Percentiles rank a stretch among this genome's conserved stretches.
Evolutionary conservation across 306 rosid species (phyloP).

Genomic region (Acacia confusa): DNA sequence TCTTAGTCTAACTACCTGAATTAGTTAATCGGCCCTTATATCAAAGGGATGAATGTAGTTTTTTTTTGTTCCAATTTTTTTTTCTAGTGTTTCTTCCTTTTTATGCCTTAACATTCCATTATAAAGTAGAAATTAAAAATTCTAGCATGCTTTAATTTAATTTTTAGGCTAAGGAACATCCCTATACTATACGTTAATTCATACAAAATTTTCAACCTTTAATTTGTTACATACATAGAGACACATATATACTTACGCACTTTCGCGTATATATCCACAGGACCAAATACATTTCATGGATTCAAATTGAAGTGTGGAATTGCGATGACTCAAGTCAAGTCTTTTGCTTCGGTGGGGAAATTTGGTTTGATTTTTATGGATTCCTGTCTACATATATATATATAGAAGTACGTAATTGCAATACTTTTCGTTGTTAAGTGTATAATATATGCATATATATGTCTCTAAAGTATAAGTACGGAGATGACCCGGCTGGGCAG

Average conservation of each 20-base stretch:
- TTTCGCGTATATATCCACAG: background rate
- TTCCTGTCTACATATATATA: background rate
- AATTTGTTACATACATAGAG: no score
- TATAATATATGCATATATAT: no score
- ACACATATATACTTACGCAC: background rate
- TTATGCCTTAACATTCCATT: background rate
- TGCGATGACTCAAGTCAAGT: background rate
- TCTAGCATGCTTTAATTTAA: no score
- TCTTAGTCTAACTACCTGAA: no score
- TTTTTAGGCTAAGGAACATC: background rate
- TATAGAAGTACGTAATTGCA: no score
- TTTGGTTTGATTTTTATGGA: background rate
- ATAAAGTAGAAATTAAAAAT: background rate
- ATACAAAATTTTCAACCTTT: background rate
- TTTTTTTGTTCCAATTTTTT: fast-evolving
- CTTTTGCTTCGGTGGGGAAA: background rate
- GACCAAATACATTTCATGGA: background rate
- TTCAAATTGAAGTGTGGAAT: background rate
- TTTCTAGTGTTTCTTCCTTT: background rate
- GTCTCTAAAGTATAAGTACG: background rate
- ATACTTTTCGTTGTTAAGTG: no score
- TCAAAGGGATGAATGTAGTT: no score
- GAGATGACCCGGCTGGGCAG: background rate
- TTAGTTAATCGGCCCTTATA: no score
- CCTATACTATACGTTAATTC: background rate